Evolutionary conservation across 495 filamentous ascomycete species (phyloP).

Genomic region (Penicillium mononematosum): DNA sequence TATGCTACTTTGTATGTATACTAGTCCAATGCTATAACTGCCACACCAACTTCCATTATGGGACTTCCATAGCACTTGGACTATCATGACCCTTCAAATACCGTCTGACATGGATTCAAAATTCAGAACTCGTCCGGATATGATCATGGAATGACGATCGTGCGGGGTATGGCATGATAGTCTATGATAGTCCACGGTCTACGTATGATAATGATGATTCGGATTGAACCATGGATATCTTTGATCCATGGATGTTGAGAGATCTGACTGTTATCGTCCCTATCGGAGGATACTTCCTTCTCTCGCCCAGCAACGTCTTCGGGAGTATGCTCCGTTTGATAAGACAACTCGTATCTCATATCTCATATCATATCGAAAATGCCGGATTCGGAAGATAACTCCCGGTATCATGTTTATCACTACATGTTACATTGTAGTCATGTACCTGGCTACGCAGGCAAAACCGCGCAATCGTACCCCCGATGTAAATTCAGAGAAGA

Average conservation of each 20-base stretch:
- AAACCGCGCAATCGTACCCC: slow-evolving; percentile 1
- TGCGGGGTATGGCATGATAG: slow-evolving; percentile 23
- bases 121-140: slow-evolving; percentile 1
- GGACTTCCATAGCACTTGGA: slow-evolving; percentile 6
- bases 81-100: slow-evolving; percentile 5
- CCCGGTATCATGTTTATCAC: slow-evolving; percentile 1
- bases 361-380: slow-evolving; percentile 5
- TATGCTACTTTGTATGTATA: not conserved
- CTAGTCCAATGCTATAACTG: not conserved
- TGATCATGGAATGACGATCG: slow-evolving; percentile 23
- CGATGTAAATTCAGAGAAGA: not conserved
- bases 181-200: not conserved
- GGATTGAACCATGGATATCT: not conserved
- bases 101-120: slow-evolving; percentile 4
- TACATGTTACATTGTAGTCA: not conserved
- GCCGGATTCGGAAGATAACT: not conserved
- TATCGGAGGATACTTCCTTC: slow-evolving; percentile 11
- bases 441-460: not conserved
- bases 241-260: too few relatives aligned
- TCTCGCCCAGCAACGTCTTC: not conserved
- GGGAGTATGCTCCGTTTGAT: slow-evolving; percentile 4
- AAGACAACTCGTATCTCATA: slow-evolving; percentile 7
- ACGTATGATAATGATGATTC: not conserved
- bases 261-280: not conserved
- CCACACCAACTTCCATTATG: slow-evolving; percentile 18